Evolutionary conservation across 2,329 filamentous ascomycete species (phyloP).

Genomic region (Myriosclerotinia curreyana): DNA sequence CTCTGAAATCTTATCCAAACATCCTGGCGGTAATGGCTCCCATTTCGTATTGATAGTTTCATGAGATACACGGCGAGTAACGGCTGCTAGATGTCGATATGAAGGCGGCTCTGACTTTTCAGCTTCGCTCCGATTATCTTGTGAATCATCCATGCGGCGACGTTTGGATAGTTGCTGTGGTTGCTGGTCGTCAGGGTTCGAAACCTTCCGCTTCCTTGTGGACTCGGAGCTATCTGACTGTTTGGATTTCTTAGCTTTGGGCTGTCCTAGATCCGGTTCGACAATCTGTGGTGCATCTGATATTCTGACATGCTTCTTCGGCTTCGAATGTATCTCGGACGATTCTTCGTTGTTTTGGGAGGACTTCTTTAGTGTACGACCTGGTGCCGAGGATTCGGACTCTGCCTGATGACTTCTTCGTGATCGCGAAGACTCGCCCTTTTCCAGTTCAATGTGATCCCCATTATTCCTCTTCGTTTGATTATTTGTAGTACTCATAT

Average conservation of each 20-base stretch:
- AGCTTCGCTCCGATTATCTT: conserved; percentile 11
- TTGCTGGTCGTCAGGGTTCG: conserved; percentile 7
- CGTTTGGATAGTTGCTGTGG: conserved; percentile 21
- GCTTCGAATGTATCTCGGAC: conserved; percentile 6
- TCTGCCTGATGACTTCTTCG: neutral
- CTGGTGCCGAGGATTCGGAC: neutral
- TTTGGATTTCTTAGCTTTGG: conserved; percentile 3
- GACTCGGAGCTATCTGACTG: neutral
- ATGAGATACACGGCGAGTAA: conserved; percentile 55
- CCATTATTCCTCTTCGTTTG: neutral
- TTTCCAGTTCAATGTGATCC: neutral
- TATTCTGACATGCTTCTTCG: conserved; percentile 18
- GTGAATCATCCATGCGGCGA: conserved; percentile 17
- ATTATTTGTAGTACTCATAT: neutral
- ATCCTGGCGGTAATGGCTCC: conserved; percentile 54
- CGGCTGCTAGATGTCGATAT: conserved; percentile 52
- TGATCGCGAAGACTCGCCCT: conserved; percentile 5
- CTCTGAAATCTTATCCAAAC: conserved; percentile 53
- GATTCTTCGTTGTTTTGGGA: neutral
- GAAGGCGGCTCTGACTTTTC: conserved; percentile 23
- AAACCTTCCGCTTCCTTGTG: conserved; percentile 17
- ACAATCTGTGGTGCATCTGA: conserved; percentile 12
- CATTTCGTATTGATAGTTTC: conserved; percentile 67
- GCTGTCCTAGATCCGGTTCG: neutral
- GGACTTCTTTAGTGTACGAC: conserved; percentile 3